phyloP scores from a whole-genome alignment of 2,329 filamentous ascomycete species.

The Clonostachys rhizophaga region DNA sequence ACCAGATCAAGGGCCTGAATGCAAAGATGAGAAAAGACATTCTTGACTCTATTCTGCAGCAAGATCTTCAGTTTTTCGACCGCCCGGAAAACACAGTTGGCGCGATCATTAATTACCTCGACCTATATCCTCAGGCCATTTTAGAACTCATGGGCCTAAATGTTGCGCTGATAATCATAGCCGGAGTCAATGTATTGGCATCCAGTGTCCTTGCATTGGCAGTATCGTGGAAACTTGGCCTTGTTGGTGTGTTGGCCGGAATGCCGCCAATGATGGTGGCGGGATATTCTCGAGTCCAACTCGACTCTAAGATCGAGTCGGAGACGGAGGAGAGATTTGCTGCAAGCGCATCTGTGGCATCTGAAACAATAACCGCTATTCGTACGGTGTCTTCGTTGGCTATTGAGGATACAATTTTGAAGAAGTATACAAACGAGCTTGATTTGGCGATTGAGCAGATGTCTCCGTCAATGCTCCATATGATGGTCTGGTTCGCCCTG shows the following conservation, averaged over 20 bases:
- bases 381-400: slow-evolving; percentile 34
- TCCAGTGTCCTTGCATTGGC: slow-evolving; percentile 31
- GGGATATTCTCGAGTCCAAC: slow-evolving; percentile 35
- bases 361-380: slow-evolving; percentile 38
- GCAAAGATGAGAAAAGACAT: slow-evolving; percentile 17
- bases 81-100: slow-evolving; percentile 22
- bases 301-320: slow-evolving; percentile 19
- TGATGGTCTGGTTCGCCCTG: slow-evolving; percentile 11
- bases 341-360: slow-evolving; percentile 39
- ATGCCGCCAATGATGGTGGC: slow-evolving; percentile 30
- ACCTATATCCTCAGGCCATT: slow-evolving; percentile 28
- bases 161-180: slow-evolving; percentile 31
- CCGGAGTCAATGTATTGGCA: slow-evolving; percentile 30
- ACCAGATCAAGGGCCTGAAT: slow-evolving; percentile 6
- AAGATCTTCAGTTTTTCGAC: slow-evolving; percentile 37
- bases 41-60: slow-evolving; percentile 18
- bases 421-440: slow-evolving; percentile 24
- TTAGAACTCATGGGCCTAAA: slow-evolving; percentile 39
- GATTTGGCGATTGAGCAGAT: slow-evolving; percentile 7
- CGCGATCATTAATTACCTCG: slow-evolving; percentile 21
- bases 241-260: slow-evolving; percentile 34
- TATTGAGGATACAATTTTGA: slow-evolving; percentile 23
- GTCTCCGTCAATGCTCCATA: slow-evolving; percentile 4
- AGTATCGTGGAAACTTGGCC: slow-evolving; percentile 36
- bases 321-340: slow-evolving; percentile 19